These are phyloP conservation scores for Cubamyces lactineus DNA, from an alignment of 768 basidiomycete genomes.

Conservation along the genomic window DNA sequence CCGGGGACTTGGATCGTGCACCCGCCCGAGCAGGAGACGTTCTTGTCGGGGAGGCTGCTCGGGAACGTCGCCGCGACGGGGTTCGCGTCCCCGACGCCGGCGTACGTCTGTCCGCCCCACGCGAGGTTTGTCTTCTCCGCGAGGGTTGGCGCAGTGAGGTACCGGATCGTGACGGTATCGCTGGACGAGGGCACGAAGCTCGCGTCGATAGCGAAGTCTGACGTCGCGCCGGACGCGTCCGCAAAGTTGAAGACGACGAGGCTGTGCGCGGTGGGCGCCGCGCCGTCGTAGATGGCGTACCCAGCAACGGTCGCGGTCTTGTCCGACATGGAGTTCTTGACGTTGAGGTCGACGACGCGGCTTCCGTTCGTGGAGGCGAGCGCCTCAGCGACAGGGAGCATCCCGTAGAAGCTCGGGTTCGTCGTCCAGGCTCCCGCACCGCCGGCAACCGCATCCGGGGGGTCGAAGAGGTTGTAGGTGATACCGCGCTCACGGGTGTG, in stretches of 20 bases:
- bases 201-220: conserved; percentile 46
- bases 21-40: conserved; percentile 45
- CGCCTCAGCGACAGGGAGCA: conserved; percentile 50
- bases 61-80: conserved; percentile 29
- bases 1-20: conserved; percentile 52
- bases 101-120: conserved; percentile 61
- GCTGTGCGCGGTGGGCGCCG: conserved; percentile 43
- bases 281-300: conserved; percentile 64
- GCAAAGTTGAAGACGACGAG: conserved; percentile 56
- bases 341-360: conserved; percentile 51
- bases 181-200: conserved; percentile 34
- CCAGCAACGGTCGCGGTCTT: conserved; percentile 47
- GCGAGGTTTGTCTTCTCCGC: conserved; percentile 56
- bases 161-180: conserved; percentile 46
- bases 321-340: conserved; percentile 42
- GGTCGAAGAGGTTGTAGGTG: conserved; percentile 53
- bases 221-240: conserved; percentile 42
- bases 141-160: conserved; percentile 49
- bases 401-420: conserved; percentile 53
- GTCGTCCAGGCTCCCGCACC: conserved; percentile 47
- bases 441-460: conserved; percentile 41
- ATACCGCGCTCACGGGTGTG: conserved; percentile 58
- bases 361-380: conserved; percentile 45
- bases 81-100: conserved; percentile 45
- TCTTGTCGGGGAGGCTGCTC: conserved; percentile 36